Evolutionary conservation across 2,329 filamentous ascomycete species (phyloP), one percentile per base, ranked within the genome.

Genomic region (Thermothelomyces thermophilus): DNA sequence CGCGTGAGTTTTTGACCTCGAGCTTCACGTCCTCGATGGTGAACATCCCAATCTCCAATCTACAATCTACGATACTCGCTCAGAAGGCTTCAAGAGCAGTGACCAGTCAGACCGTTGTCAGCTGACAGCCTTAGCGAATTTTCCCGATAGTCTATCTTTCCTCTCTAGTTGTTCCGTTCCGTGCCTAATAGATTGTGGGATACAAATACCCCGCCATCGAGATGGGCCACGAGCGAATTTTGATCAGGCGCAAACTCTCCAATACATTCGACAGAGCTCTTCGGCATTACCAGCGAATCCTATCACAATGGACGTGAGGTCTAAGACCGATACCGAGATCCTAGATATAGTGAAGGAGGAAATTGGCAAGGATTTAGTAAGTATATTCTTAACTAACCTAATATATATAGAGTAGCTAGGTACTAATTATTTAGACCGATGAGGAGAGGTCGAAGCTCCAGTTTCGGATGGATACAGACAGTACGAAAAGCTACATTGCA

Each of bases 371-470:
- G n/a, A 24, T 39, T 14, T 39, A 13, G 36, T 20, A 39, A 39
- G 36, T 24, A 20, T 24, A 39, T 22, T 31, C 28, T 31, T n/a
- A n/a, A n/a, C n/a, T 31, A 31, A 39, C 10, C 16, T 13, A 9
- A 39, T 8, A 14, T 22, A 10, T 39, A 8, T 5, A 19, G 16
- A 20, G 17, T 36, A 9, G 28, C 17, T 19, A 9, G n/a, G 36
- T n/a, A 20, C 36, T 39, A n/a, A 22, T 24, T 24, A n/a, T 13
- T 24, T 14, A 39, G 36, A 39, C 36, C 17, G 17, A 39, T n/a
- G 36, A 39, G n/a, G 36, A 39, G 36, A 39, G 36, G 36, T 39
- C 17, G 36, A 39, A 39, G 36, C 36, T 39, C 36, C 36, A n/a
- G n/a, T 39, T 39, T 24, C 36, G 36, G 36, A 39, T 39, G 19